Evolutionary conservation across 805 yeast species (phyloP).

Genomic region (Yarrowia porcina): DNA sequence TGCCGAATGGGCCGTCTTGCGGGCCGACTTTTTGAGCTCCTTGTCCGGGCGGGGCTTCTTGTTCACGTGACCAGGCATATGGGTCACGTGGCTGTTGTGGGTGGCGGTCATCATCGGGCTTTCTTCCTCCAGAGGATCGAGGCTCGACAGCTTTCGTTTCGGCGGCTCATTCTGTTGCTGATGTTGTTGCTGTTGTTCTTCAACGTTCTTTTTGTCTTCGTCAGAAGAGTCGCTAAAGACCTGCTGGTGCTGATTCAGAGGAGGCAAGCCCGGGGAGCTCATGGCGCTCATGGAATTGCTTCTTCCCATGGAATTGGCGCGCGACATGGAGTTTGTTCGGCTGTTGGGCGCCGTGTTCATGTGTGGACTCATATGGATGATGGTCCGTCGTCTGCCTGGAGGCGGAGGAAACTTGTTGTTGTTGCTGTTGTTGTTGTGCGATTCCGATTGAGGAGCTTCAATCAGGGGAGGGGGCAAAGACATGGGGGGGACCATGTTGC

Average conservation of each 20-base stretch:
- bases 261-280: not conserved
- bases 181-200: not conserved
- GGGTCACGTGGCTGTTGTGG: not conserved
- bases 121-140: conserved; percentile 3
- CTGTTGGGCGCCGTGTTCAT: conserved; percentile 1
- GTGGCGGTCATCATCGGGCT: not conserved
- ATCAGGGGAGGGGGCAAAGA: conserved; percentile 8
- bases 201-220: not conserved
- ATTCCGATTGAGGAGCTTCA: not conserved
- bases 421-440: too few species aligned
- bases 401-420: conserved; percentile 12
- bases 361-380: conserved; percentile 7
- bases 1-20: conserved; percentile 64
- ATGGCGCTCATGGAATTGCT: not conserved
- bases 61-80: not conserved
- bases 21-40: conserved; percentile 47
- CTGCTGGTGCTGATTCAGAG: not conserved
- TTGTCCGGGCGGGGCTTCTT: conserved; percentile 23
- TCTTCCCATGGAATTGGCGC: not conserved
- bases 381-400: not conserved
- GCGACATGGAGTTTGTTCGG: not conserved
- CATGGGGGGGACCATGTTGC: conserved; percentile 18
- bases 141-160: not conserved
- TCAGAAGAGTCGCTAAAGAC: conserved; percentile 10
- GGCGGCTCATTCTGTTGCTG: not conserved